Evolutionary conservation across 2,329 filamentous ascomycete species (phyloP).

Genomic region (Cytospora chrysosperma): DNA sequence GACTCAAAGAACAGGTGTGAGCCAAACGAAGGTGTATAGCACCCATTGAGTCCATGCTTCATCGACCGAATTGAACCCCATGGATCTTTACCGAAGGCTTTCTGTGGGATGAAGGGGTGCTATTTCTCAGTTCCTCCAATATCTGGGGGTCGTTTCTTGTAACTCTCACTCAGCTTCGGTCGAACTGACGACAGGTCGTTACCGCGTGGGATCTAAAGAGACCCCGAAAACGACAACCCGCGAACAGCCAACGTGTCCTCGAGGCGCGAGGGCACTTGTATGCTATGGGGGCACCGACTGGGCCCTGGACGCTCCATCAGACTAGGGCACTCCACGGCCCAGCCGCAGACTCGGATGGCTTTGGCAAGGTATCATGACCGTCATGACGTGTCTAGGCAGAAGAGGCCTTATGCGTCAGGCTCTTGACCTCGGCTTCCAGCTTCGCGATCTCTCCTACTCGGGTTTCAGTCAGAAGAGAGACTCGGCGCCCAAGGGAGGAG

Average conservation of each 20-base stretch:
- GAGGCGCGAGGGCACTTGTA: neutral
- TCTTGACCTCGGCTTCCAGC: conserved; percentile 40
- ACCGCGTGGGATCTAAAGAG: neutral
- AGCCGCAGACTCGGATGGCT: neutral
- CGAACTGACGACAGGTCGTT: neutral
- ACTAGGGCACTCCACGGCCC: neutral
- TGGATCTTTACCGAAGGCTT: neutral
- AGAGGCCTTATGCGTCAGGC: conserved; percentile 28
- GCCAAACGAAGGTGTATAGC: neutral
- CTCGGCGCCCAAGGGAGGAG: neutral
- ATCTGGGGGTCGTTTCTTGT: neutral
- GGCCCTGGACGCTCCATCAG: neutral
- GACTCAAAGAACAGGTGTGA: neutral
- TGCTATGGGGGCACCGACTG: neutral
- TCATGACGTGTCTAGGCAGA: neutral
- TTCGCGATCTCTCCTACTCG: conserved; percentile 32
- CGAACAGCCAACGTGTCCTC: neutral
- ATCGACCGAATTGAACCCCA: neutral
- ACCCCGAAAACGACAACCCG: neutral
- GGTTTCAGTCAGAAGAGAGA: conserved; percentile 13
- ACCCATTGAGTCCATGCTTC: neutral
- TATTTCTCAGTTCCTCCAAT: neutral
- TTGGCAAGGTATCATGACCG: neutral
- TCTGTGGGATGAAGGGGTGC: neutral
- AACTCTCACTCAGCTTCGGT: too few relatives aligned